Evolutionary conservation across 371 early-diverging fungal genomes (phyloP).

Genomic region (Cokeromyces recurvatus): DNA sequence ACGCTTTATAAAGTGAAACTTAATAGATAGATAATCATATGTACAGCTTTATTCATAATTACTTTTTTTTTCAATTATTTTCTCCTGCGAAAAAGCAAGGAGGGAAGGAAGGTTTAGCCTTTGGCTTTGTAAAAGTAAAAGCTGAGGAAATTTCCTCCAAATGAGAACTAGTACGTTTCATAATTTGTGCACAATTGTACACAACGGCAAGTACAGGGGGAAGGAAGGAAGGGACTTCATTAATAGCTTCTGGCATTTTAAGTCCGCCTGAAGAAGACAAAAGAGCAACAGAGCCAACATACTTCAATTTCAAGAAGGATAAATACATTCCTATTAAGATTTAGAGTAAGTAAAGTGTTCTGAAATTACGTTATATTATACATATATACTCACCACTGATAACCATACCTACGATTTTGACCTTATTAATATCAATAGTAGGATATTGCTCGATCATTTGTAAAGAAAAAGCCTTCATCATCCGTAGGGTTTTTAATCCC

Average conservation of each 20-base stretch:
- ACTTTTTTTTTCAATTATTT: no score
- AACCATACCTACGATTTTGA: neutral
- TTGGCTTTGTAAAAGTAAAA: neutral
- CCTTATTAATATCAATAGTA: neutral
- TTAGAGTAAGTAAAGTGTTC: neutral
- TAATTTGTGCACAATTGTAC: neutral
- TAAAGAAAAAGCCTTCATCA: neutral
- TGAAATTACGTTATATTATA: neutral
- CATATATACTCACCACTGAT: neutral
- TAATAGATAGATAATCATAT: no score
- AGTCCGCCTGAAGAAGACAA: neutral
- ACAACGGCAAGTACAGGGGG: neutral
- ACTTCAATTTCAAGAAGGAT: neutral
- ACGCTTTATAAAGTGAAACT: no score
- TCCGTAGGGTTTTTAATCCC: neutral
- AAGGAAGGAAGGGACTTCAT: neutral
- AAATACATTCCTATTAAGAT: neutral
- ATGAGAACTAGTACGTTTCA: neutral
- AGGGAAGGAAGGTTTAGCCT: no score
- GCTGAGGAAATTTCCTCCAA: neutral
- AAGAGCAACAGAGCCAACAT: neutral
- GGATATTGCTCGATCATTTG: neutral
- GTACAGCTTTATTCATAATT: no score
- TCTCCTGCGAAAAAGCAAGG: no score
- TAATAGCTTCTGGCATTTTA: conserved; percentile 1